Evolutionary conservation across 805 yeast species (phyloP), one percentile per base, ranked within the genome.

Genomic region (Sugiyamaella qingdaonensis): DNA sequence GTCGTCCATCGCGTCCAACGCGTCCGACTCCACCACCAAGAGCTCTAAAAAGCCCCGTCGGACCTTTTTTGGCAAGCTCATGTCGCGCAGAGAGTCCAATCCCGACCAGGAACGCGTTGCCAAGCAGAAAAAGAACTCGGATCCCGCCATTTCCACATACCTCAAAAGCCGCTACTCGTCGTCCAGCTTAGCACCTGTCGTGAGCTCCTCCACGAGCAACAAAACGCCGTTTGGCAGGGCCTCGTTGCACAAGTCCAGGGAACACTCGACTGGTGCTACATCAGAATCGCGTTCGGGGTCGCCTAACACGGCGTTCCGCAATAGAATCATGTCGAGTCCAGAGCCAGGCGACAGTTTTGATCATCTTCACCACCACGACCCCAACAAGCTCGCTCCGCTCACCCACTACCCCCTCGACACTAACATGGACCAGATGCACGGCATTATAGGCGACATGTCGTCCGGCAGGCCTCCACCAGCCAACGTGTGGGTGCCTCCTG

Each of bases 401-500:
- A 45, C 37, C 24, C 36, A 32, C 8, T 31, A 31, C 35, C 39
- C 55, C 21, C 71, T 80, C 29, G 80, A 79, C 50, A 71, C 78
- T 53, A 76, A 78, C 56, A 62, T 78, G 34, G 70, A 71, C 47
- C 78, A 79, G 57, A 78, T 80, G 79, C 67, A 73, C 34, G 81
- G 81, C 7, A 80, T 80, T 53, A 69, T 80, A 43, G 37, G 49
- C 24, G 53, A 49, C 8, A 14, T 16, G 16, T n/a, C 33, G 10
- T 18, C 46, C n/a, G 18, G 31, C 53, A 62, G 48, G 64, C 60
- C 48, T 19, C 14, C 32, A 7, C 16, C 55, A 29, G 46, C 47
- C 16, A 44, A 27, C 11, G 34, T 43, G 10, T 62, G 66, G 66
- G 49, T 42, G 9, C 59, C 66, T 8, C 66, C 66, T 3, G 66